Conservation (phyloP, 495 filamentous ascomycete genomes). For the Penicillium ucsense region DNA sequence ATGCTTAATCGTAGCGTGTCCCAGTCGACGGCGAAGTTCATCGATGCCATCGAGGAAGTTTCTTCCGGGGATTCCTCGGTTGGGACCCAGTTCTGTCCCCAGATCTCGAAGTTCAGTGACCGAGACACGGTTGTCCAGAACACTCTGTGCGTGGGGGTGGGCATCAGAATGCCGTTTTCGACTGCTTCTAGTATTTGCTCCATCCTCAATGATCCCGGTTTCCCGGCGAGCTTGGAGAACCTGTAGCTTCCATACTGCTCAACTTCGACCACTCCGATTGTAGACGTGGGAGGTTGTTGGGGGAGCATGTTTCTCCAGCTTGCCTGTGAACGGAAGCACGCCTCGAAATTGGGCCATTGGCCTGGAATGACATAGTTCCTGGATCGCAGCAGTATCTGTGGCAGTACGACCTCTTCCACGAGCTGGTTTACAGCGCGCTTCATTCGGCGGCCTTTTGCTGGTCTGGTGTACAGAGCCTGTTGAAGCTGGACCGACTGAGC, state of each 20-base stretch:
- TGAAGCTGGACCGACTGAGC: not conserved
- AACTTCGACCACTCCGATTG: not conserved
- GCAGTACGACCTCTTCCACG: not conserved
- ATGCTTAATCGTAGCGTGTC: not conserved
- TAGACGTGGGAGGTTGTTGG: not conserved
- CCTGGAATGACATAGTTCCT: not conserved
- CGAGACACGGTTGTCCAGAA: not conserved
- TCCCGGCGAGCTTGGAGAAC: not conserved
- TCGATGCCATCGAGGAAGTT: not conserved
- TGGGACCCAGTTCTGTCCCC: not conserved
- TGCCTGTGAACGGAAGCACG: not conserved
- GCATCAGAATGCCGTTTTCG: not conserved
- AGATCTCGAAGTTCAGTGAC: not conserved
- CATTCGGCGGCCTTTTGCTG: not conserved
- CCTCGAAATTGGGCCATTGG: not conserved
- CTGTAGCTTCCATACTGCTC: not conserved
- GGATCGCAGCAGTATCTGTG: not conserved
- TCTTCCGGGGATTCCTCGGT: not conserved
- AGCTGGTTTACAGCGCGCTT: not conserved
- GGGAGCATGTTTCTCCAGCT: constrained; percentile 1
- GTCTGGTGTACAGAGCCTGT: not conserved
- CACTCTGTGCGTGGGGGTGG: not conserved
- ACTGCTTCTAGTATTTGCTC: not conserved
- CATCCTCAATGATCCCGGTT: not conserved
- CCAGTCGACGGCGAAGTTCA: not conserved